Conservation (phyloP, 1,284 basidiomycete genomes). For the Entoloma clypeatum region DNA sequence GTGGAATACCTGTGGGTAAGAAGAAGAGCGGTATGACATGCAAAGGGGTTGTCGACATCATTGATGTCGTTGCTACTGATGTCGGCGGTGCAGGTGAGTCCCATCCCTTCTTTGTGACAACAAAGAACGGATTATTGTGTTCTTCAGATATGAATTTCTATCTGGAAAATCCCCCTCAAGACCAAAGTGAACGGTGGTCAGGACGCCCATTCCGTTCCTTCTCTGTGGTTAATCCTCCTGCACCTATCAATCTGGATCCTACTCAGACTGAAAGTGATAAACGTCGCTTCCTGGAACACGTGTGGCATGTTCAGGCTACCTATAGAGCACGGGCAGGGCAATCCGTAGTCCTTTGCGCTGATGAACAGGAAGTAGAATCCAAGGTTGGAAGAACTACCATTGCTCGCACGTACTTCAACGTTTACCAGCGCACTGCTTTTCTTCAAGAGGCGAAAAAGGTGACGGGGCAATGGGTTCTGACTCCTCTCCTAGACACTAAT, state of each 20-base stretch:
- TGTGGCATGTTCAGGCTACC: constrained; percentile 82
- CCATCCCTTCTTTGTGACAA: constrained; percentile 9
- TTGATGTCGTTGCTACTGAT: constrained; percentile 82
- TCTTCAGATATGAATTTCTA: constrained; percentile 77
- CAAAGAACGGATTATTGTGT: constrained; percentile 9
- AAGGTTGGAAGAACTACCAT: constrained; percentile 55
- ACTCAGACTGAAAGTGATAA: constrained; percentile 63
- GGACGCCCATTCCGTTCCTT: constrained; percentile 77
- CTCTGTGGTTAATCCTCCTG: constrained; percentile 68
- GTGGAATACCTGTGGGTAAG: constrained; percentile 52
- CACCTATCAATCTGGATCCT: constrained; percentile 60
- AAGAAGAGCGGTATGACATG: constrained; percentile 82
- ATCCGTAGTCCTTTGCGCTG: constrained; percentile 63
- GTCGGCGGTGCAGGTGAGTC: constrained; percentile 75
- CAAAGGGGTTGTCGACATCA: constrained; percentile 83
- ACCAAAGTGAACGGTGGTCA: constrained; percentile 80
- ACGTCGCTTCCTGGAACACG: constrained; percentile 78
- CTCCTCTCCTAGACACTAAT: constrained; percentile 9
- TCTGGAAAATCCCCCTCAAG: constrained; percentile 75
- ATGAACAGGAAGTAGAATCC: constrained; percentile 71
- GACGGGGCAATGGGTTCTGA: constrained; percentile 13
- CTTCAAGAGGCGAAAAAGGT: constrained; percentile 76
- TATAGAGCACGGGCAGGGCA: constrained; percentile 66
- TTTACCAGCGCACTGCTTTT: constrained; percentile 78
- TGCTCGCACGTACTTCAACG: constrained; percentile 81